Evolutionary conservation across 1,284 basidiomycete genomes (phyloP), one percentile per base, ranked within the genome.

Genomic region (Dichomitus squalens): DNA sequence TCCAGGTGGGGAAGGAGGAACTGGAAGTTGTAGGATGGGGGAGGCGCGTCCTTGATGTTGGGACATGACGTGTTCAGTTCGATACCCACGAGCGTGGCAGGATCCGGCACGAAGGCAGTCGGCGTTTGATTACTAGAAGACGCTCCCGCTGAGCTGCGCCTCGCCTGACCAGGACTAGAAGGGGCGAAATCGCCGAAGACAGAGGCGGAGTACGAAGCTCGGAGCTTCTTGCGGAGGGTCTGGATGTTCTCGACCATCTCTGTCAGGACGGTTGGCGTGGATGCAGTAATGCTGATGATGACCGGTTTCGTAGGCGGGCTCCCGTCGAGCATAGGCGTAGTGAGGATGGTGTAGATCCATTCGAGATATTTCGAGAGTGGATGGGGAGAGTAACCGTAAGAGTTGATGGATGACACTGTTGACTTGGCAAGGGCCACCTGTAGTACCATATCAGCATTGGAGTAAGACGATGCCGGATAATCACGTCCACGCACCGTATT

Each of bases 31-130:
- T 92, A 92, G 9, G 87, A 80, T 3, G 85, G 83, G 0, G 91
- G 91, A 0, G 88, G 81, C 1, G 79, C 70, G 36, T 76, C 74
- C 41, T 75, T 74, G 61, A 93, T 88, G 68, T 93, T 93, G 7
- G 91, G 91, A 64, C 92, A 93, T 34, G 85, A 88, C 0, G 88
- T 85, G 70, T 93, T 93, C 66, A 92, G 76, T 71, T 93, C 92
- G 64, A 92, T 74, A 9, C 80, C 90, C 55, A 72, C 48, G 34
- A 68, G 68, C 4, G 61, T 64, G 1, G 68, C 60, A 2, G 65
- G 61, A 44, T 66, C 64, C 29, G 59, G 46, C 8, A 52, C 39
- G 31, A 52, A 49, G 29, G 44, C 49, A 18, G 23, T 36, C n/a
- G 58, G 31, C 20, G 46, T 14, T 29, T 43, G 52, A n/a, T 41